Conservation (phyloP, 2,329 filamentous ascomycete species). For the Colletotrichum paranaense region DNA sequence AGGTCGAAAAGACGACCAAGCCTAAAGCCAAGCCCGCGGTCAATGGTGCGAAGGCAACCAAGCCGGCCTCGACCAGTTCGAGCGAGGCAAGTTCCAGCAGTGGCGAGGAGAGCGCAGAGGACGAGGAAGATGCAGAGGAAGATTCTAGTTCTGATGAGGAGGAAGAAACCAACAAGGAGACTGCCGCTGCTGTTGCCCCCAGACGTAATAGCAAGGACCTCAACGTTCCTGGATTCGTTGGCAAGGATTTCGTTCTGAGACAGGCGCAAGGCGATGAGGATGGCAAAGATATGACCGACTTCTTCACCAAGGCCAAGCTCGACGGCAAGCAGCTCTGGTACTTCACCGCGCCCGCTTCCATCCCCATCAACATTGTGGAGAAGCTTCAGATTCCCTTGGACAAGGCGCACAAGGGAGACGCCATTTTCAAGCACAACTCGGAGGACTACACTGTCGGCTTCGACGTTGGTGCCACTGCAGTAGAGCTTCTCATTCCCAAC, state of each 20-base stretch:
- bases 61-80: slow-evolving; percentile 34
- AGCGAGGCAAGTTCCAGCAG: slow-evolving; percentile 40
- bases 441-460: slow-evolving; percentile 71
- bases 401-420: slow-evolving; percentile 61
- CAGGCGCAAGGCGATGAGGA: slow-evolving; percentile 56
- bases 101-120: slow-evolving; percentile 43
- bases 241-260: slow-evolving; percentile 65
- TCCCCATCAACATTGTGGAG: slow-evolving; percentile 76
- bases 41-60: slow-evolving; percentile 26
- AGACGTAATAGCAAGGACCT: slow-evolving; percentile 48
- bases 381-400: slow-evolving; percentile 71
- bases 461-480: slow-evolving; percentile 62
- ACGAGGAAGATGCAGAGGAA: slow-evolving; percentile 38
- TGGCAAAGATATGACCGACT: slow-evolving; percentile 59
- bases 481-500: slow-evolving; percentile 71
- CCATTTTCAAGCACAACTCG: slow-evolving; percentile 72
- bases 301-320: slow-evolving; percentile 69
- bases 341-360: slow-evolving; percentile 77
- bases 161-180: slow-evolving; percentile 37
- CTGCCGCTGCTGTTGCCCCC: slow-evolving; percentile 41
- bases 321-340: slow-evolving; percentile 84
- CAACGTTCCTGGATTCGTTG: slow-evolving; percentile 55
- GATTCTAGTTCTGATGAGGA: slow-evolving; percentile 33
- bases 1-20: slow-evolving; percentile 38
- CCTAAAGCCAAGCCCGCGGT: slow-evolving; percentile 35